Percentiles rank a stretch among this genome's conserved stretches.
phyloP scores from a whole-genome alignment of 768 basidiomycete species.

The Rickenella mellea region DNA sequence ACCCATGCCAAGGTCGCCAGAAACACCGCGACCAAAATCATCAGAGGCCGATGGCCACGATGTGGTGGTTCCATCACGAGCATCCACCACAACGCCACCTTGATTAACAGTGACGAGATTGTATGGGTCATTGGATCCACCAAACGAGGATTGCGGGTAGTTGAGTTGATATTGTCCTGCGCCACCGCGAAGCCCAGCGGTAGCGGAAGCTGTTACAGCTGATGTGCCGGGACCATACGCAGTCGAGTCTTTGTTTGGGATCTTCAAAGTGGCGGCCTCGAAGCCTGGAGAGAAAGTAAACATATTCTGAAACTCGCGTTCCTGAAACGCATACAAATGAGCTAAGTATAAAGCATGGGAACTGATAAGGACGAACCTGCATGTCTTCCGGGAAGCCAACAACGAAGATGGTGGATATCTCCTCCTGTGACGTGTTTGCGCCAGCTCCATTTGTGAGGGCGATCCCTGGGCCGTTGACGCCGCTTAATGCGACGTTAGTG shows the following conservation, averaged over 20 bases:
- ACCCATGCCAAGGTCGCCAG: slow-evolving; percentile 17
- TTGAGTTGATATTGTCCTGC: background rate
- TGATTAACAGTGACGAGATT: slow-evolving; percentile 77
- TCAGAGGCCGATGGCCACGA: slow-evolving; percentile 51
- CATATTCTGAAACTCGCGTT: slow-evolving; percentile 99
- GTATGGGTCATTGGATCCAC: slow-evolving; percentile 70
- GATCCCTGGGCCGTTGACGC: slow-evolving; percentile 17
- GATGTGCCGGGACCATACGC: slow-evolving; percentile 47
- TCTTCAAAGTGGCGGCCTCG: slow-evolving; percentile 96
- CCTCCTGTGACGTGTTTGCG: slow-evolving; percentile 45
- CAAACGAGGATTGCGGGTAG: slow-evolving; percentile 17
- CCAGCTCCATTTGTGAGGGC: slow-evolving; percentile 10
- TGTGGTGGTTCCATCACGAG: slow-evolving; percentile 60
- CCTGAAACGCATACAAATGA: slow-evolving; percentile 36
- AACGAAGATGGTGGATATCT: slow-evolving; percentile 95
- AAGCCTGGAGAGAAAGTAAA: slow-evolving; percentile 95
- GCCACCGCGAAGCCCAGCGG: background rate
- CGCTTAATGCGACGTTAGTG: slow-evolving; percentile 22
- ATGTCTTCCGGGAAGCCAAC: slow-evolving; percentile 99
- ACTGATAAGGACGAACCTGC: slow-evolving; percentile 49
- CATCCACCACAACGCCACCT: slow-evolving; percentile 77
- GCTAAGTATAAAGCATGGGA: slow-evolving; percentile 9
- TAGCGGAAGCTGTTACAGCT: slow-evolving; percentile 16
- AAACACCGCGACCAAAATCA: slow-evolving; percentile 16
- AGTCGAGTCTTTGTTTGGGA: slow-evolving; percentile 86